Conservation (phyloP, 768 basidiomycete species). For the Suillus clintonianus region DNA sequence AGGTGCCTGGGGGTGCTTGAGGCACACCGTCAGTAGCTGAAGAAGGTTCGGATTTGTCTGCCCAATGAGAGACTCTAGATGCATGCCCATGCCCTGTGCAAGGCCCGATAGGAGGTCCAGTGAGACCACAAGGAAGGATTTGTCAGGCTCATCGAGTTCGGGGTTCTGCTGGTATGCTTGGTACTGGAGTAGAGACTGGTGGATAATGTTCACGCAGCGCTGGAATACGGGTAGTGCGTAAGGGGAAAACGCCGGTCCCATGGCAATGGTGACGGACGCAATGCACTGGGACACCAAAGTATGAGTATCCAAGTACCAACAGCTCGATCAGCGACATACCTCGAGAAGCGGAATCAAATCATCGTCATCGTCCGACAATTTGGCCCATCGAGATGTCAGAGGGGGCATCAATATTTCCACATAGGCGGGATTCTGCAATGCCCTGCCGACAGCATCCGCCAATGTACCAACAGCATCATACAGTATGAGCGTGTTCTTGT, state of each 20-base stretch:
- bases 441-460: slow-evolving; percentile 92
- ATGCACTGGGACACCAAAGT: slow-evolving; percentile 66
- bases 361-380: slow-evolving; percentile 86
- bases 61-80: slow-evolving; percentile 72
- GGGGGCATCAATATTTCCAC: slow-evolving; percentile 98
- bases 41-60: slow-evolving; percentile 77
- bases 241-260: slow-evolving; percentile 84
- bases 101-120: slow-evolving; percentile 96
- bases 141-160: slow-evolving; percentile 92
- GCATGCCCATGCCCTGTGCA: slow-evolving; percentile 87
- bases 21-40: slow-evolving; percentile 78
- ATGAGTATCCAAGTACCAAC: not conserved
- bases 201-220: slow-evolving; percentile 85
- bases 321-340: slow-evolving; percentile 49
- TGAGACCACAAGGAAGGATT: slow-evolving; percentile 96
- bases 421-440: slow-evolving; percentile 81
- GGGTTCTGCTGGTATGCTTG: slow-evolving; percentile 87
- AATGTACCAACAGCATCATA: slow-evolving; percentile 99
- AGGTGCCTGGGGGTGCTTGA: slow-evolving; percentile 94
- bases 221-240: slow-evolving; percentile 93
- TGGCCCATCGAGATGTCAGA: slow-evolving; percentile 86
- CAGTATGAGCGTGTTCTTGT: slow-evolving; percentile 97
- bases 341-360: slow-evolving; percentile 94
- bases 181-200: slow-evolving; percentile 79
- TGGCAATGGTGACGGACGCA: slow-evolving; percentile 95